A percentile compares a stretch with the other conserved stretches of the same genome.
Evolutionary conservation across 768 basidiomycete species (phyloP).

Genomic region (Agaricus subrufescens): DNA sequence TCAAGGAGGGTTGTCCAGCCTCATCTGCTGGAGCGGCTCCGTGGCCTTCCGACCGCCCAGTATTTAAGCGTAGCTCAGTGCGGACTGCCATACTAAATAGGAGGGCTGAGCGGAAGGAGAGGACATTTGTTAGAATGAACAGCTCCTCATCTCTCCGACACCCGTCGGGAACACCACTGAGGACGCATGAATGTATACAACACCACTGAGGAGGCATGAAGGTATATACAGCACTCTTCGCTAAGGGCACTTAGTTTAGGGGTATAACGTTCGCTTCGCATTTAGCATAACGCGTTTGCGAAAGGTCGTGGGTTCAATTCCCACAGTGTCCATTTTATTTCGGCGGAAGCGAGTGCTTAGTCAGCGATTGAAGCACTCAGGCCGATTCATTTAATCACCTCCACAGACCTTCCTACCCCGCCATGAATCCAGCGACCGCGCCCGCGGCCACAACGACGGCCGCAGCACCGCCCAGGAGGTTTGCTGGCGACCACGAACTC

Average conservation of each 20-base stretch:
- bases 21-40: conserved; percentile 9
- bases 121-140: conserved; percentile 16
- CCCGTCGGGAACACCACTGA: conserved; percentile 9
- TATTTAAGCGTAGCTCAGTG: conserved; percentile 4
- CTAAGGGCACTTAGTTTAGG: conserved; percentile 50
- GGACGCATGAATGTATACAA: not conserved
- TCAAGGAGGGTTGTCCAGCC: conserved; percentile 13
- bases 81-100: not conserved
- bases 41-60: conserved; percentile 14
- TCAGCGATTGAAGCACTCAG: conserved; percentile 9
- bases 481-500: conserved; percentile 1
- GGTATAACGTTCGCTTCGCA: conserved; percentile 62
- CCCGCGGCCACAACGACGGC: conserved; percentile 1
- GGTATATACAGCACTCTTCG: not conserved
- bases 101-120: conserved; percentile 4
- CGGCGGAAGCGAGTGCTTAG: not conserved
- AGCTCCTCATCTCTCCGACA: conserved; percentile 24
- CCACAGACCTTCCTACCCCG: not conserved
- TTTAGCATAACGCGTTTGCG: conserved; percentile 22
- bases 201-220: not conserved
- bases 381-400: conserved; percentile 11
- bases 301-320: conserved; percentile 59
- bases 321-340: conserved; percentile 39
- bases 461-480: not conserved
- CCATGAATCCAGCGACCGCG: conserved; percentile 4